Percentiles rank a stretch among this genome's conserved stretches.
phyloP scores from a whole-genome alignment of 2,329 filamentous ascomycete genomes.

The Epichloe festucae region DNA sequence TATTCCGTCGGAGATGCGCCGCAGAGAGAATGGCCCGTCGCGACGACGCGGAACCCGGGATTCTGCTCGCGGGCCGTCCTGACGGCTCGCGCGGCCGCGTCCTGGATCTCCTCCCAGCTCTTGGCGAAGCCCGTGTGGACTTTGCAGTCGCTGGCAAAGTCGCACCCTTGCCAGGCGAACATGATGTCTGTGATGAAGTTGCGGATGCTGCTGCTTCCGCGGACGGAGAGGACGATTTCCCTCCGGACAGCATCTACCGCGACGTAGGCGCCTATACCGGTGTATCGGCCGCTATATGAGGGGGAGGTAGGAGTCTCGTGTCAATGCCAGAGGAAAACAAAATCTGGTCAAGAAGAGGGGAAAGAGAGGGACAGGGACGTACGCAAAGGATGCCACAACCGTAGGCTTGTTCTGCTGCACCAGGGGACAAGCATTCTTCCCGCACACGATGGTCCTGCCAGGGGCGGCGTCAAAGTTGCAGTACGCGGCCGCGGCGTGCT shows the following conservation, averaged over 20 bases:
- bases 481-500: conserved; percentile 40
- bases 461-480: conserved; percentile 33
- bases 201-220: conserved; percentile 43
- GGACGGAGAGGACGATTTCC: conserved; percentile 47
- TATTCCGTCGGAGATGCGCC: conserved; percentile 35
- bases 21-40: conserved; percentile 56
- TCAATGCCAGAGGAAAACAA: background rate
- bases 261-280: conserved; percentile 38
- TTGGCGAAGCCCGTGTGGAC: conserved; percentile 45
- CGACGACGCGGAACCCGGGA: conserved; percentile 39
- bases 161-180: conserved; percentile 18
- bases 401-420: conserved; percentile 30
- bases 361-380: conserved; percentile 6
- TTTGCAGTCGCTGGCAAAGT: conserved; percentile 28
- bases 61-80: conserved; percentile 28
- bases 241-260: conserved; percentile 33
- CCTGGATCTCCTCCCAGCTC: conserved; percentile 43
- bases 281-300: conserved; percentile 22
- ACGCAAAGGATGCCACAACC: conserved; percentile 30
- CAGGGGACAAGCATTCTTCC: conserved; percentile 28
- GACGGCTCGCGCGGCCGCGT: conserved; percentile 29
- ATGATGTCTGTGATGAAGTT: conserved; percentile 49
- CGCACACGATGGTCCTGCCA: conserved; percentile 30
- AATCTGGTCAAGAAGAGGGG: background rate
- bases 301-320: background rate